Conservation (phyloP, 2,329 filamentous ascomycete genomes). For the Sporothrix globosa region DNA sequence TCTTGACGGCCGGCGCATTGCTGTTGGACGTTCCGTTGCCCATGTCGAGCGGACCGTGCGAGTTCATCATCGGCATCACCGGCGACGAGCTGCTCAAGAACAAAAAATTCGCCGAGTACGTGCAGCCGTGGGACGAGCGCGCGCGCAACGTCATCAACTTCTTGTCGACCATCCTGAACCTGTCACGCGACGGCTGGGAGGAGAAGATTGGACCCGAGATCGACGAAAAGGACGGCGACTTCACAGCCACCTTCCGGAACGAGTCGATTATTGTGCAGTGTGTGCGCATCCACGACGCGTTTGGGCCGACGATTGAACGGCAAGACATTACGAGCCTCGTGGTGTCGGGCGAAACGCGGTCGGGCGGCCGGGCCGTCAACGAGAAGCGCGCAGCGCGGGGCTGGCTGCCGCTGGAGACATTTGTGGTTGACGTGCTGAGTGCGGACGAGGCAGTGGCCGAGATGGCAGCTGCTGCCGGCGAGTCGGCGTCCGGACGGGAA, state of each 20-base stretch:
- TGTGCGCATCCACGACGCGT: constrained; percentile 83
- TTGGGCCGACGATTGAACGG: constrained; percentile 86
- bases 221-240: constrained; percentile 48
- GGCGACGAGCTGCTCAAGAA: constrained; percentile 83
- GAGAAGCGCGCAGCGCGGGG: constrained; percentile 74
- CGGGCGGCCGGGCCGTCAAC: constrained; percentile 84
- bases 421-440: constrained; percentile 87
- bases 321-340: constrained; percentile 78
- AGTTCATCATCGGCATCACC: constrained; percentile 82
- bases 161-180: constrained; percentile 63
- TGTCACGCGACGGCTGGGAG: constrained; percentile 50
- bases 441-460: constrained; percentile 58
- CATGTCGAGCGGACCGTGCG: constrained; percentile 49
- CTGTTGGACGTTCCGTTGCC: constrained; percentile 60
- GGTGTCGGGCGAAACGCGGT: constrained; percentile 83
- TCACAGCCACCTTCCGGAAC: constrained; percentile 61
- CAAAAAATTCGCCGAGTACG: constrained; percentile 81
- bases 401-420: constrained; percentile 76
- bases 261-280: constrained; percentile 70
- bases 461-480: constrained; percentile 41
- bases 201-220: constrained; percentile 46
- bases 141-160: constrained; percentile 72
- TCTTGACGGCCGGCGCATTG: constrained; percentile 84
- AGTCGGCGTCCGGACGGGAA: constrained; percentile 25
- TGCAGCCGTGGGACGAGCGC: constrained; percentile 79